Evolutionary conservation across 139 green algal species (phyloP).

Genomic region (Tetraselmis chui): DNA sequence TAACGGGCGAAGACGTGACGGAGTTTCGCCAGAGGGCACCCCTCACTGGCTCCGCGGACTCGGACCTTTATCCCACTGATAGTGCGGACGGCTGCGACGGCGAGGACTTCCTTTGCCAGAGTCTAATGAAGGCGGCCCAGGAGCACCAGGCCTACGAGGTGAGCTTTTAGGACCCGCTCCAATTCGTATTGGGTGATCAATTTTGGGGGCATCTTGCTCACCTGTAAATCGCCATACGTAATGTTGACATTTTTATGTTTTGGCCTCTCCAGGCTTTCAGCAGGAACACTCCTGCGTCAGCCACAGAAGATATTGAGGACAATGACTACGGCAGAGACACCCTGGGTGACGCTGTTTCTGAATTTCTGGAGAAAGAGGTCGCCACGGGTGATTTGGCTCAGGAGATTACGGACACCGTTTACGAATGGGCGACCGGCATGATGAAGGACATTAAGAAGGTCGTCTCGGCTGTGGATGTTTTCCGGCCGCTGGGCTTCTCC

Average conservation of each 20-base stretch:
- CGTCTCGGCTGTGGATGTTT: neutral
- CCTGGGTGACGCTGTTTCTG: neutral
- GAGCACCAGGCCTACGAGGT: no score
- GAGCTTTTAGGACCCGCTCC: no score
- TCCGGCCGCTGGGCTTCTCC: neutral
- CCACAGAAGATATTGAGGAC: neutral
- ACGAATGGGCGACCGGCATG: neutral
- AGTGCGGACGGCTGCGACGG: neutral
- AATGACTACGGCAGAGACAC: neutral
- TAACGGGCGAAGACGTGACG: neutral
- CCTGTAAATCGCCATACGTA: no score
- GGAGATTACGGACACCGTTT: neutral
- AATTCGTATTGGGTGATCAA: no score
- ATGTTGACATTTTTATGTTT: no score
- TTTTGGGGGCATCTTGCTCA: no score
- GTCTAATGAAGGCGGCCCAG: neutral
- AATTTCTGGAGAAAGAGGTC: neutral
- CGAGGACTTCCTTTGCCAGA: neutral
- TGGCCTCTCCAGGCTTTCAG: no score
- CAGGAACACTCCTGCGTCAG: neutral
- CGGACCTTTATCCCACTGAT: neutral
- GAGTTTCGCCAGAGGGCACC: neutral
- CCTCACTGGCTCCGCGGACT: neutral
- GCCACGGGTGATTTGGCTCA: neutral
- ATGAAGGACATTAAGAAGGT: neutral